phyloP scores from a whole-genome alignment of 139 green algal genomes.

The Chlorella sp. region DNA sequence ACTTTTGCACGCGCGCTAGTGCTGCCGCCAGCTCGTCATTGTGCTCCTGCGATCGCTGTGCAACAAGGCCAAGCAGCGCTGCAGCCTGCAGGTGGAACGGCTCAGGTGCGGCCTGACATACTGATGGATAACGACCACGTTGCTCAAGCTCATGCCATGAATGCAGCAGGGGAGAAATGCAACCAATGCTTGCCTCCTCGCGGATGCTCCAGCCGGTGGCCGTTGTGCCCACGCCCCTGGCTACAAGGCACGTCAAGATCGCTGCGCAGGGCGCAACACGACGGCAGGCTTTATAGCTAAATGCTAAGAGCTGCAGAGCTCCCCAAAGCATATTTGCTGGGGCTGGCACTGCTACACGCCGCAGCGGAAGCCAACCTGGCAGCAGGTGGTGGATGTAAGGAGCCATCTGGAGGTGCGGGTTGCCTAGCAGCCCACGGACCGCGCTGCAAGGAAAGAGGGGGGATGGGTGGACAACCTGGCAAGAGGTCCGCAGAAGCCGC shows the following conservation, averaged over 20 bases:
- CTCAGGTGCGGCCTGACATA: background rate
- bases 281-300: background rate
- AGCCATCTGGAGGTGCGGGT: background rate
- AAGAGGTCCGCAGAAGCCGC: too few species aligned
- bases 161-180: background rate
- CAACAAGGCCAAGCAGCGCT: background rate
- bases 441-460: background rate
- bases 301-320: background rate
- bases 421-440: background rate
- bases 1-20: background rate
- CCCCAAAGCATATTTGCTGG: background rate
- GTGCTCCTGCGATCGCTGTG: background rate
- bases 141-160: background rate
- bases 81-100: background rate
- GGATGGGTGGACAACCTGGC: too few species aligned
- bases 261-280: background rate
- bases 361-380: background rate
- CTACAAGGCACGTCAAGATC: conserved; percentile 16
- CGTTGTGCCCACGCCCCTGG: background rate
- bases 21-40: background rate
- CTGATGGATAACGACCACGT: background rate
- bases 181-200: background rate
- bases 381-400: conserved; percentile 23
- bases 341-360: background rate
- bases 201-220: background rate